These are phyloP conservation scores for Pleurotus tuoliensis DNA, from an alignment of 768 basidiomycete species.

Conservation along the genomic window DNA sequence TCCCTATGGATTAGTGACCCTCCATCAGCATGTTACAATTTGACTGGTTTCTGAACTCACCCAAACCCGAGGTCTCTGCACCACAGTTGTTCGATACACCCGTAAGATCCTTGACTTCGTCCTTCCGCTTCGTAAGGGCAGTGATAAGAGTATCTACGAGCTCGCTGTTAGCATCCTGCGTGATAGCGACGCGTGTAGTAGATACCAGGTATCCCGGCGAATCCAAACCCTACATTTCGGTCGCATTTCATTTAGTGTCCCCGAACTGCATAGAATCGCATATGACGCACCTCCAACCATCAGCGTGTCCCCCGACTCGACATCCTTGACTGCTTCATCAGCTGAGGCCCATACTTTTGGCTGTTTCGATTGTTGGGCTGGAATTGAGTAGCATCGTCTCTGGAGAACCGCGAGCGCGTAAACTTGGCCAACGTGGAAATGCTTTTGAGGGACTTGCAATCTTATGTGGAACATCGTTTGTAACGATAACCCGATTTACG, in stretches of 20 bases:
- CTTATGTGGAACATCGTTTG: neutral
- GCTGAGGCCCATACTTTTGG: conserved; percentile 78
- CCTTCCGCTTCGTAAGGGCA: conserved; percentile 70
- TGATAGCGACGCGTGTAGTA: neutral
- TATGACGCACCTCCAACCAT: conserved; percentile 73
- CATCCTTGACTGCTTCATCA: conserved; percentile 79
- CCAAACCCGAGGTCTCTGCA: conserved; percentile 63
- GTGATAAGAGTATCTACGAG: conserved; percentile 72
- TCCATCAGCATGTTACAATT: neutral
- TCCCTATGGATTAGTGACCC: conserved; percentile 39
- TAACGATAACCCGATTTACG: neutral
- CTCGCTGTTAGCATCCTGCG: neutral
- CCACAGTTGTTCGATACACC: conserved; percentile 92
- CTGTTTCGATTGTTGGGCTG: conserved; percentile 29
- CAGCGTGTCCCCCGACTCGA: conserved; percentile 76
- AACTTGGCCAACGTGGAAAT: neutral
- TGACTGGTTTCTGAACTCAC: conserved; percentile 27
- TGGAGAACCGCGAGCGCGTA: conserved; percentile 1
- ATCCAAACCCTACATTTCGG: conserved; percentile 71
- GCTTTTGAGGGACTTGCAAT: neutral
- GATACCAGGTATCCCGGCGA: conserved; percentile 83
- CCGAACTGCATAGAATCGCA: neutral
- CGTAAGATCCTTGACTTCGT: conserved; percentile 63
- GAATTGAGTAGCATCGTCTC: conserved; percentile 12
- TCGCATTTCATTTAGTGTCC: neutral